Percentiles rank a stretch among this genome's conserved stretches.
Conservation (phyloP, 495 filamentous ascomycete species). For the Hapsidospora chrysogenum region DNA sequence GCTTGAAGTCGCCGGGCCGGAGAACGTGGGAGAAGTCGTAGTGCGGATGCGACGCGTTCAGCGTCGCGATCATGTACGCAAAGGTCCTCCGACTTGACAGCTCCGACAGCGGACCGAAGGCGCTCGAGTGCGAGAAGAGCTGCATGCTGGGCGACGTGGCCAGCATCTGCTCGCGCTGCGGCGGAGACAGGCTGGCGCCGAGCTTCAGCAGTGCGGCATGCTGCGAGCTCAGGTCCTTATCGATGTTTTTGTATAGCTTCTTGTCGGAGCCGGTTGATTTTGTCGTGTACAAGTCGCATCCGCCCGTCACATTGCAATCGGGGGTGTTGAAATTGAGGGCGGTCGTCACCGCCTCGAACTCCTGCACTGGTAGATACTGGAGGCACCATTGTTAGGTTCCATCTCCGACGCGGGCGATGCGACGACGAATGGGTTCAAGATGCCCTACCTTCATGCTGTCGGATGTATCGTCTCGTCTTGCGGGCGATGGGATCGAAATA, state of each 20-base stretch:
- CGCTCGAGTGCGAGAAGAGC: conserved; percentile 49
- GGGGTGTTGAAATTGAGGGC: conserved; percentile 87
- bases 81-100: conserved; percentile 78
- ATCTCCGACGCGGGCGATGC: not conserved
- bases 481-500: no score
- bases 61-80: conserved; percentile 87
- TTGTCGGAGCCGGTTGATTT: conserved; percentile 90
- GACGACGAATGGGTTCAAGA: not conserved
- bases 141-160: conserved; percentile 47
- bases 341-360: conserved; percentile 74
- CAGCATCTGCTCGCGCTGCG: conserved; percentile 37
- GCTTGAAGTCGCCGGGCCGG: conserved; percentile 71
- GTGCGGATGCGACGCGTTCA: conserved; percentile 95
- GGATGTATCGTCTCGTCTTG: no score
- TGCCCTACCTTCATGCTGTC: conserved; percentile 5
- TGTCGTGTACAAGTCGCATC: conserved; percentile 92
- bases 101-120: conserved; percentile 79
- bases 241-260: conserved; percentile 90
- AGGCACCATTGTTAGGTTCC: no score
- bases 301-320: conserved; percentile 76
- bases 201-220: conserved; percentile 75
- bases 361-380: conserved; percentile 79
- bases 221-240: conserved; percentile 70
- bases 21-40: conserved; percentile 93
- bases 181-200: conserved; percentile 65